phyloP scores from a whole-genome alignment of 2,329 filamentous ascomycete genomes.

The Cladosporium sp. region DNA sequence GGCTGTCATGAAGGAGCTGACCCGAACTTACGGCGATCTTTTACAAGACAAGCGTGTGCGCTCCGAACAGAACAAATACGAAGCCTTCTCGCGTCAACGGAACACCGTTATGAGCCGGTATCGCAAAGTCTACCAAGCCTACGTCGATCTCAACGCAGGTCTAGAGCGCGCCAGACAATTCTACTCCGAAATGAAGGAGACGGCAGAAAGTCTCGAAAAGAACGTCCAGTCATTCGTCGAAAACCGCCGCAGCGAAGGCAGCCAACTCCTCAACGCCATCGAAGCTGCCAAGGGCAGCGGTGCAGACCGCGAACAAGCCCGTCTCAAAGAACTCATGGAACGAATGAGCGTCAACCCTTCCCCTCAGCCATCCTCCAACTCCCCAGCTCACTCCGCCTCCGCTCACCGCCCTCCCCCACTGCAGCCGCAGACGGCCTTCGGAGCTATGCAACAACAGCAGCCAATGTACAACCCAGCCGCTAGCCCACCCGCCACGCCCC shows the following conservation, averaged over 20 bases:
- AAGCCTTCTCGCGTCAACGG: conserved; percentile 77
- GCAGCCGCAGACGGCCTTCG: conserved; percentile 39
- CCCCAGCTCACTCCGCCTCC: conserved; percentile 33
- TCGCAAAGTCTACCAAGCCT: conserved; percentile 87
- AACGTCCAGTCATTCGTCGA: conserved; percentile 97
- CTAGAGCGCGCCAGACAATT: conserved; percentile 85
- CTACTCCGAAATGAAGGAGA: conserved; percentile 95
- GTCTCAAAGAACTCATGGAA: conserved; percentile 87
- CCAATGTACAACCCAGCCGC: conserved; percentile 50
- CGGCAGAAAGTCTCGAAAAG: conserved; percentile 84
- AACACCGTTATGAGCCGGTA: conserved; percentile 80
- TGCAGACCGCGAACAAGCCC: conserved; percentile 80
- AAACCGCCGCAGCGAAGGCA: conserved; percentile 86
- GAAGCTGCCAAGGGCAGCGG: conserved; percentile 68
- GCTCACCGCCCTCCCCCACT: conserved; percentile 40
- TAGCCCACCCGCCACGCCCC: conserved; percentile 45
- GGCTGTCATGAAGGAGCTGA: conserved; percentile 91
- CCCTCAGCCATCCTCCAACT: conserved; percentile 36
- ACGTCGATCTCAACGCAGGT: conserved; percentile 82
- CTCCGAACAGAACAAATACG: conserved; percentile 93
- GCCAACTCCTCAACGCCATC: conserved; percentile 82
- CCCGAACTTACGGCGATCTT: conserved; percentile 77
- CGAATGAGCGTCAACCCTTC: conserved; percentile 76
- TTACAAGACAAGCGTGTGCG: conserved; percentile 92
- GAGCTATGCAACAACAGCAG: conserved; percentile 29